Conservation (phyloP, 306 rosid genomes). For the Alnus glutinosa region DNA sequence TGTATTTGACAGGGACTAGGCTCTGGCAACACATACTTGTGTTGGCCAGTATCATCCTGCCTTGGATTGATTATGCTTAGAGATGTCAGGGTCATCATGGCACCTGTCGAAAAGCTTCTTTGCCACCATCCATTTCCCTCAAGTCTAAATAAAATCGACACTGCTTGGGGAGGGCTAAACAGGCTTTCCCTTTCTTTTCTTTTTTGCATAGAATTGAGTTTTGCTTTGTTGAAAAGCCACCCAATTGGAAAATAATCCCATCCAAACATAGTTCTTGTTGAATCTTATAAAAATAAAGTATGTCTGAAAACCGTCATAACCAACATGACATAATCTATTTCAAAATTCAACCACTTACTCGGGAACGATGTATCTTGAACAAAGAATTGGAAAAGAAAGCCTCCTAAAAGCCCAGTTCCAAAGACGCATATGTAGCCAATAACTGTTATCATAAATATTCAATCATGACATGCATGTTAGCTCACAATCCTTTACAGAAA, state of each 20-base stretch:
- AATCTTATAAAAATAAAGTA: conserved; percentile 5
- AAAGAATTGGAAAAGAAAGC: conserved; percentile 74
- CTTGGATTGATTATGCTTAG: neutral
- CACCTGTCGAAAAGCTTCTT: neutral
- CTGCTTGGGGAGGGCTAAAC: neutral
- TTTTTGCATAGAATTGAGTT: neutral
- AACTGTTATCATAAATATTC: conserved; percentile 47
- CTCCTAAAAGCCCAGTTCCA: conserved; percentile 83
- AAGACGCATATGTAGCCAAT: conserved; percentile 72
- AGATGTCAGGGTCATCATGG: neutral
- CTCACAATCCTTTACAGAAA: conserved; percentile 17
- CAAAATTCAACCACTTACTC: conserved; percentile 55
- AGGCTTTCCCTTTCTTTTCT: neutral
- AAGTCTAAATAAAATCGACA: neutral
- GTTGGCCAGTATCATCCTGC: too few relatives aligned
- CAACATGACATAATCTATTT: conserved; percentile 5
- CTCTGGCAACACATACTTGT: too few relatives aligned
- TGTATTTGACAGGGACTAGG: too few relatives aligned
- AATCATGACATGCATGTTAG: conserved; percentile 15
- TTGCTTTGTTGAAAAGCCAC: conserved; percentile 1
- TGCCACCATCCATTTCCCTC: neutral
- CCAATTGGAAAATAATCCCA: conserved; percentile 2
- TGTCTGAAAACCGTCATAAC: neutral
- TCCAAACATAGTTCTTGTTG: conserved; percentile 3
- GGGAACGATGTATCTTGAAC: conserved; percentile 71